These are phyloP conservation scores for Pseudogymnoascus sp. DNA, from an alignment of 2,329 filamentous ascomycete genomes.

Conservation along the genomic window DNA sequence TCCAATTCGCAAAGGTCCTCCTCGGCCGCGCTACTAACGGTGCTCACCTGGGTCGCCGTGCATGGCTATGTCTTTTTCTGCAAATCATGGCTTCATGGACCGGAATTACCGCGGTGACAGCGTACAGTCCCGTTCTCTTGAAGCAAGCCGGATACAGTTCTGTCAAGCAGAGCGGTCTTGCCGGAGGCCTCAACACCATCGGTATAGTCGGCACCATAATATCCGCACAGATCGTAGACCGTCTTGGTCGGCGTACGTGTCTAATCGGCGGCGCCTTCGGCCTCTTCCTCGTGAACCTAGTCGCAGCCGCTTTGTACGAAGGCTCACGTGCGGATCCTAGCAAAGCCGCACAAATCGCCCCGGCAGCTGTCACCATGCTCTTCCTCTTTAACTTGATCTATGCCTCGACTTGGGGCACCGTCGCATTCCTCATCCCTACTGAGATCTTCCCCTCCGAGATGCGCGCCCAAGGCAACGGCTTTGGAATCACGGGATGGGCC, in stretches of 20 bases:
- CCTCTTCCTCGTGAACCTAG: conserved; percentile 40
- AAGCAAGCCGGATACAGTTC: conserved; percentile 32
- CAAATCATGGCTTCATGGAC: conserved; percentile 42
- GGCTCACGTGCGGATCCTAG: conserved; percentile 31
- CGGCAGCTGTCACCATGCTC: conserved; percentile 45
- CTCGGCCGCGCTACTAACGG: conserved; percentile 31
- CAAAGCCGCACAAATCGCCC: conserved; percentile 36
- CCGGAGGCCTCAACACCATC: conserved; percentile 46
- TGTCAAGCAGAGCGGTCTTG: conserved; percentile 41
- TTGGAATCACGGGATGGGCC: conserved; percentile 54
- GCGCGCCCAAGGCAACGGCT: conserved; percentile 53
- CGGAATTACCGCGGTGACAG: conserved; percentile 36
- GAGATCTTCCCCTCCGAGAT: conserved; percentile 53
- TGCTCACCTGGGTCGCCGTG: conserved; percentile 34
- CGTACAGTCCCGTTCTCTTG: conserved; percentile 29
- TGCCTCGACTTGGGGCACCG: conserved; percentile 44
- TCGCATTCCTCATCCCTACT: conserved; percentile 44
- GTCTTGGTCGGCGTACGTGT: conserved; percentile 40
- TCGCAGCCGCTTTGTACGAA: conserved; percentile 36
- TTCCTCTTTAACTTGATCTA: conserved; percentile 48
- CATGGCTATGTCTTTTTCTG: conserved; percentile 40
- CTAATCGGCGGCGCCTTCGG: conserved; percentile 41
- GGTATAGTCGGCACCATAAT: conserved; percentile 47
- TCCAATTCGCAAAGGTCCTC: conserved; percentile 36
- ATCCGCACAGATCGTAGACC: conserved; percentile 45